A percentile compares a stretch with the other conserved stretches of the same genome.
phyloP scores from a whole-genome alignment of 495 filamentous ascomycete species.

The Podospora appendiculata region DNA sequence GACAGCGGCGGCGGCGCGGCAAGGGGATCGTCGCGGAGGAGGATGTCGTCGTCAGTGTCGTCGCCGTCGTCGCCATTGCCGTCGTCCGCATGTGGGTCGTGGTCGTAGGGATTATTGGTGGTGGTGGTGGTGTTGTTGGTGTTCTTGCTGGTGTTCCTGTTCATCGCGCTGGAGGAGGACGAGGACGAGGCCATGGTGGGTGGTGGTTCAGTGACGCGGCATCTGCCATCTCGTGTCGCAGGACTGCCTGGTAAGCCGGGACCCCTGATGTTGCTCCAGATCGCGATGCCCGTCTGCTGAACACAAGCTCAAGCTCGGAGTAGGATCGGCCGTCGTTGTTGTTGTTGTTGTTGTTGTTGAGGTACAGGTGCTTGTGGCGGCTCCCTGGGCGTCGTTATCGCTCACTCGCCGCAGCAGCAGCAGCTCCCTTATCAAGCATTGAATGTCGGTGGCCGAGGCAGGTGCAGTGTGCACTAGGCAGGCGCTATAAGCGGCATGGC shows the following conservation, averaged over 20 bases:
- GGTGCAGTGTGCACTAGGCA: too few relatives aligned
- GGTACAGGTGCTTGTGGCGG: too few relatives aligned
- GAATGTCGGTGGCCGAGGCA: too few relatives aligned
- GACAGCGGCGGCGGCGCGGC: slow-evolving; percentile 51
- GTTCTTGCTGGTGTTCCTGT: too few relatives aligned
- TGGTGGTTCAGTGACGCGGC: not conserved
- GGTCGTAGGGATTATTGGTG: not conserved
- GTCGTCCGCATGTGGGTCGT: not conserved
- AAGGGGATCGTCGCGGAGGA: slow-evolving; percentile 42
- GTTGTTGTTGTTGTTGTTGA: too few relatives aligned
- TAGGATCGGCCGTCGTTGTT: too few relatives aligned
- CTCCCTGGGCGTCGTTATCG: too few relatives aligned
- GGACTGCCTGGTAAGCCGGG: not conserved
- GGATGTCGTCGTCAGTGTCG: slow-evolving; percentile 32
- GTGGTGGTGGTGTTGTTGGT: not conserved
- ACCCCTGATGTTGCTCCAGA: not conserved
- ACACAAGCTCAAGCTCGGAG: not conserved
- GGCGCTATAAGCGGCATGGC: too few relatives aligned
- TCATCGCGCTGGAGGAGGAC: too few relatives aligned
- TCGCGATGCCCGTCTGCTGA: not conserved
- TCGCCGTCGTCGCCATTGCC: slow-evolving; percentile 28
- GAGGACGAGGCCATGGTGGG: too few relatives aligned
- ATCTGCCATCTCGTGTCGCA: slow-evolving; percentile 11
- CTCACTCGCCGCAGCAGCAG: too few relatives aligned
- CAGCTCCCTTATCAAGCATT: too few relatives aligned